Evolutionary conservation across 78 protist genomes (phyloP).

Genomic region (Anaeramoeba flamelloides): DNA sequence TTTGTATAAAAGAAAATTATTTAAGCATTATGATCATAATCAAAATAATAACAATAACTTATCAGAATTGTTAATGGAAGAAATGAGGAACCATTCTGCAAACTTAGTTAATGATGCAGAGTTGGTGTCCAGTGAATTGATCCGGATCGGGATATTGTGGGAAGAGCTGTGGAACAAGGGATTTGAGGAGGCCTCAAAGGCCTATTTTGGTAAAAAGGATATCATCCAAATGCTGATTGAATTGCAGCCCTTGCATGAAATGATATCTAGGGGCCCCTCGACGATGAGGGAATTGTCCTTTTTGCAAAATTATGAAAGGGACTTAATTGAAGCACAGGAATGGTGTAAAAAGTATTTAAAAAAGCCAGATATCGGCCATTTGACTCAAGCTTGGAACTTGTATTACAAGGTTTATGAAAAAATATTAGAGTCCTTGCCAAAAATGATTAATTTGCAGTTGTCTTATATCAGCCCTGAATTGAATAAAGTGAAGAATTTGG

Average conservation of each 20-base stretch:
- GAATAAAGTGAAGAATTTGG: constrained; percentile 43
- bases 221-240: constrained; percentile 51
- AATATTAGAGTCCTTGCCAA: too few relatives aligned
- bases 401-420: constrained; percentile 81
- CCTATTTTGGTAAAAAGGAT: constrained; percentile 66
- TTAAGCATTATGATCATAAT: too few relatives aligned
- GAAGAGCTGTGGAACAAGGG: constrained; percentile 93
- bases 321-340: background rate
- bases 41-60: too few relatives aligned
- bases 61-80: too few relatives aligned
- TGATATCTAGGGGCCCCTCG: background rate
- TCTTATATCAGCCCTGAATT: constrained; percentile 67
- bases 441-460: constrained; percentile 68
- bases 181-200: constrained; percentile 83
- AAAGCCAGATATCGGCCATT: background rate
- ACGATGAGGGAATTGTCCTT: background rate
- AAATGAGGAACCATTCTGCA: constrained; percentile 17
- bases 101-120: constrained; percentile 46
- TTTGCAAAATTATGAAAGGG: too few relatives aligned
- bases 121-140: constrained; percentile 71
- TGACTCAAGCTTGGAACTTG: constrained; percentile 78
- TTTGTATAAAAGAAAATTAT: too few relatives aligned
- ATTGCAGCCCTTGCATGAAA: background rate
- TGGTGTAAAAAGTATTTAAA: background rate
- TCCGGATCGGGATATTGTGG: constrained; percentile 92